Percentiles rank a stretch among this genome's conserved stretches.
Evolutionary conservation across 805 yeast genomes (phyloP).

Genomic region (Saturnispora diversa): DNA sequence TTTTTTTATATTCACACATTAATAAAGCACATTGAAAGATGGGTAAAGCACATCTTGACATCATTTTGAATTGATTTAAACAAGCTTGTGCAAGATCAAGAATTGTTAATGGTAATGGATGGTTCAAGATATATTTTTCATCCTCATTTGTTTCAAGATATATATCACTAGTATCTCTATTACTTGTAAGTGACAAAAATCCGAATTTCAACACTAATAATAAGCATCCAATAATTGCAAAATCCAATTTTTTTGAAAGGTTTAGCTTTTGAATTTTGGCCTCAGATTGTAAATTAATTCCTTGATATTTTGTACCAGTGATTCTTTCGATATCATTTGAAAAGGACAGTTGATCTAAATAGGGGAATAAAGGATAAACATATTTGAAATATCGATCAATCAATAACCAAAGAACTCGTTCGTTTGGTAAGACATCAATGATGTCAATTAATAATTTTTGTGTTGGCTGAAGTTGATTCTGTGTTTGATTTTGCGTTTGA

Average conservation of each 20-base stretch:
- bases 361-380: slow-evolving; percentile 43
- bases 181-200: too few relatives aligned
- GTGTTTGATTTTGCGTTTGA: too few relatives aligned
- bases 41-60: slow-evolving; percentile 41
- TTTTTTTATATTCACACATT: slow-evolving; percentile 41
- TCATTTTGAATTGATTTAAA: slow-evolving; percentile 44
- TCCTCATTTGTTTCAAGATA: slow-evolving; percentile 42
- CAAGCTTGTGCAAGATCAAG: slow-evolving; percentile 47
- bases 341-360: slow-evolving; percentile 34
- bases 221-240: slow-evolving; percentile 41
- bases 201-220: slow-evolving; percentile 37
- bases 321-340: slow-evolving; percentile 30
- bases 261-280: slow-evolving; percentile 26
- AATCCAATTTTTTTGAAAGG: slow-evolving; percentile 38
- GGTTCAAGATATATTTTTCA: slow-evolving; percentile 32
- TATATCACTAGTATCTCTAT: slow-evolving; percentile 20
- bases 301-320: slow-evolving; percentile 26
- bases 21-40: slow-evolving; percentile 48
- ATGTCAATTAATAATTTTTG: slow-evolving; percentile 25
- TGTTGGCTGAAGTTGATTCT: slow-evolving; percentile 8
- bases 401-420: slow-evolving; percentile 38
- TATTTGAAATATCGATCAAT: slow-evolving; percentile 37
- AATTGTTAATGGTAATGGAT: slow-evolving; percentile 41
- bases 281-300: slow-evolving; percentile 29
- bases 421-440: slow-evolving; percentile 35